Base-by-base conservation (phyloP, 176 grass and related monocot species). In the Zea luxurians region DNA sequence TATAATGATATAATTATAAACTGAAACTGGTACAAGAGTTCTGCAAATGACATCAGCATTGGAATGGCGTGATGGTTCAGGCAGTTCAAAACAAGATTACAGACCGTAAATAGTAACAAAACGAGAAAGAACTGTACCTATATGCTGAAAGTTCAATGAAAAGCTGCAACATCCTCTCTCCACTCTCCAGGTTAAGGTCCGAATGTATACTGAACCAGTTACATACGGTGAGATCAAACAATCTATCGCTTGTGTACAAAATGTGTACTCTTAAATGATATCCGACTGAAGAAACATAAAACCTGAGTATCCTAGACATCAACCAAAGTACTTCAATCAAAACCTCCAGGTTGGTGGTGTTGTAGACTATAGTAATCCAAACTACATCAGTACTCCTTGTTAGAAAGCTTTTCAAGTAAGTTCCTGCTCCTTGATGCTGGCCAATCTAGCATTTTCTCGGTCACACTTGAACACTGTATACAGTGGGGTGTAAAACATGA, bases 401-500 rank as follows among this genome's bases (percentile, higher is more conserved):
- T 20, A 64, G 37, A 60, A 53, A 76, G 10, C 27, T 40, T 77
- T 58, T 66, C 36, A 80, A 68, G 44, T 87, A 4, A 88, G 85
- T 66, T 90, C 88, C 45, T 85, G 89, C 43, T 94, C 91, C 75
- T 94, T 94, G 71, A 58, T 64, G 17, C 21, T 87, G 35, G 87
- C 87, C 65, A 87, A 61, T 53, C 75, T 94, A 16, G 83, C 91
- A 71, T 66, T 90, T 0, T 98, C 95, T 8, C 95, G 73, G 7
- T 98, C 91, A 4, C 85, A 85, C 85, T 86, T 98, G 83, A 98
- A 98, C 15, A 87, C 59, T 17, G 86, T 78, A 75, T 98, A 98
- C 48, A 98, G 71, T 10, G 95, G 95, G 55, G 77, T 94, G 84
- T 98, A 98, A 47, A 98, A 98, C 42, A 98, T 41, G 82, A 59